phyloP scores from a whole-genome alignment of 2,329 filamentous ascomycete genomes.

The Colletotrichum sp. region DNA sequence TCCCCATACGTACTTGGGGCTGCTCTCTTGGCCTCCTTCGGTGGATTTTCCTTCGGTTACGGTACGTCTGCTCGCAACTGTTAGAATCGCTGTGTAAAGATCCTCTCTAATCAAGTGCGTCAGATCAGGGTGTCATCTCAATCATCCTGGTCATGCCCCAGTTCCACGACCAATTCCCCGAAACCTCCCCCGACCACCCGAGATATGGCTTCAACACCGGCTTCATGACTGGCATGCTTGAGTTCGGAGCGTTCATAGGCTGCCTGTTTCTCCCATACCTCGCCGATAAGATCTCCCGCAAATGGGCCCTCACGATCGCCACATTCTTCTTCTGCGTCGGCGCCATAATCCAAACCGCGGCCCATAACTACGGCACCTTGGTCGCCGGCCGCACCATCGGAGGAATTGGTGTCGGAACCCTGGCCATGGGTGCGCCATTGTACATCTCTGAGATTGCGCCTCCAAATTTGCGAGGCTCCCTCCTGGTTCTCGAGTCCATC shows the following conservation, averaged over 20 bases:
- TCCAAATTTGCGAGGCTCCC: constrained; percentile 40
- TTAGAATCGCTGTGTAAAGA: no score
- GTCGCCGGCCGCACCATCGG: constrained; percentile 32
- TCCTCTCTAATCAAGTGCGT: background rate
- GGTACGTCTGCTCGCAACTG: background rate
- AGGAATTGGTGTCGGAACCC: constrained; percentile 32
- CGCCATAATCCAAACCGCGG: constrained; percentile 40
- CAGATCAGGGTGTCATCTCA: constrained; percentile 39
- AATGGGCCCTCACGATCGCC: constrained; percentile 43
- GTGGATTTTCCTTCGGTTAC: constrained; percentile 36
- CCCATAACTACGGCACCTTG: constrained; percentile 28
- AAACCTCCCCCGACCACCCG: constrained; percentile 22
- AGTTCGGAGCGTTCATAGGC: constrained; percentile 42
- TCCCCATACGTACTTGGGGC: constrained; percentile 46
- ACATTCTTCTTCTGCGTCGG: constrained; percentile 45
- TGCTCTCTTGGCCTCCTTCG: constrained; percentile 45
- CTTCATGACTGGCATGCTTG: constrained; percentile 47
- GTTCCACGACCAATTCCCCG: constrained; percentile 43
- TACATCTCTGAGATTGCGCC: constrained; percentile 38
- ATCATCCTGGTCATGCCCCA: constrained; percentile 50
- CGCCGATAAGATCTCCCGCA: constrained; percentile 46
- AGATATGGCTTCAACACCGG: constrained; percentile 35
- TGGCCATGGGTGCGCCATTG: constrained; percentile 32
- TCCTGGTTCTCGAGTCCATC: constrained; percentile 55
- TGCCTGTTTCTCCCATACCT: constrained; percentile 38